These are phyloP conservation scores for Globisporangium yorkense DNA, from an alignment of 352 stramenopile genomes.

Conservation along the genomic window DNA sequence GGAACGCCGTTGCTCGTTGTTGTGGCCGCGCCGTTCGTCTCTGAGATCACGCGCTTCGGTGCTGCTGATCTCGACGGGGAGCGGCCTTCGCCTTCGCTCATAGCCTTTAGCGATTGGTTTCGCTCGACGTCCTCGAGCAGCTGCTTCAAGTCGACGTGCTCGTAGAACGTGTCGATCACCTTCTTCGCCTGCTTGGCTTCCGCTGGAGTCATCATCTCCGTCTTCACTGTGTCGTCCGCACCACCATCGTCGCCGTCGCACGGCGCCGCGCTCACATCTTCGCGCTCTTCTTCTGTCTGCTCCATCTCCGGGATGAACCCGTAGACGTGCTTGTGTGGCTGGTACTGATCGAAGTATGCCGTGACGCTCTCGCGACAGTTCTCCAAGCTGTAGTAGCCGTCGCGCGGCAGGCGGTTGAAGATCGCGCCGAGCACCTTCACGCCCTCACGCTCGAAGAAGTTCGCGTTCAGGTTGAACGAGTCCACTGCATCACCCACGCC, in stretches of 20 bases:
- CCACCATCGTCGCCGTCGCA: conserved; percentile 3
- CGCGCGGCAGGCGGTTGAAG: conserved; percentile 92
- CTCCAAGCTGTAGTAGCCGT: conserved; percentile 94
- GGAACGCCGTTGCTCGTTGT: background rate
- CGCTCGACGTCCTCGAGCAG: conserved; percentile 25
- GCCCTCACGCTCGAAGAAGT: conserved; percentile 89
- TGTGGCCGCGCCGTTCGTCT: background rate
- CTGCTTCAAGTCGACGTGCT: conserved; percentile 27
- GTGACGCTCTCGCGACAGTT: conserved; percentile 88
- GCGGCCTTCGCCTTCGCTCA: too few relatives aligned
- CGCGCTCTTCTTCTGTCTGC: conserved; percentile 11
- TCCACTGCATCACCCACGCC: conserved; percentile 97
- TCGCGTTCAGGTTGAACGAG: conserved; percentile 96
- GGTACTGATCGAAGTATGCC: conserved; percentile 89
- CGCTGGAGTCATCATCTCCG: conserved; percentile 14
- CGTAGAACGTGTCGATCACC: conserved; percentile 36
- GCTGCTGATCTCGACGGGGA: background rate
- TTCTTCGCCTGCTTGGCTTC: conserved; percentile 17
- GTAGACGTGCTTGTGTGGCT: conserved; percentile 62
- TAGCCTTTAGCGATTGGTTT: conserved; percentile 7
- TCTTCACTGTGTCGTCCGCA: background rate
- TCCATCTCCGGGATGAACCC: conserved; percentile 79
- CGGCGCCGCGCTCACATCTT: background rate
- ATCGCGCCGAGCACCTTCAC: conserved; percentile 94
- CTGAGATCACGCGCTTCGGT: background rate